Evolutionary conservation across 257 asterid genomes (phyloP).

Genomic region (Solanum rostratum): DNA sequence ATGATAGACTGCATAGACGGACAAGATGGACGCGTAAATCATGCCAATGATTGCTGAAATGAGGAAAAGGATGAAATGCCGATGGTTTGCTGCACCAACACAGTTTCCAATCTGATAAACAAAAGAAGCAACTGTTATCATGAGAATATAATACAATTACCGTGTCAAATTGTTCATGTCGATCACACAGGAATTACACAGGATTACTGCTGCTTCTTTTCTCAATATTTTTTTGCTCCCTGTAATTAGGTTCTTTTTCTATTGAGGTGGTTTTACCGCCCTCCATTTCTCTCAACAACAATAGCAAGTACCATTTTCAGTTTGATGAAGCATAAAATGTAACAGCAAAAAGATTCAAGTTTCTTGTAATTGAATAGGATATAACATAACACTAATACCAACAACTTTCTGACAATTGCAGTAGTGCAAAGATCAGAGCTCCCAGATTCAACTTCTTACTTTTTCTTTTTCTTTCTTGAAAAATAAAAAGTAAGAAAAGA

Average conservation of each 20-base stretch:
- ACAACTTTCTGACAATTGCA: background rate
- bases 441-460: background rate
- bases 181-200: background rate
- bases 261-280: background rate
- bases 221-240: background rate
- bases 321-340: background rate
- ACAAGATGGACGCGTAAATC: conserved; percentile 35
- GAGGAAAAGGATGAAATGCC: conserved; percentile 64
- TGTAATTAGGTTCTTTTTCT: background rate
- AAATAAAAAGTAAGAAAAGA: background rate
- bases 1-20: conserved; percentile 41
- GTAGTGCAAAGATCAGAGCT: background rate
- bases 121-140: background rate
- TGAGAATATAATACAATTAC: background rate
- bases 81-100: conserved; percentile 84
- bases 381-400: background rate
- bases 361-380: background rate
- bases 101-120: conserved; percentile 80
- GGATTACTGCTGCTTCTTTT: background rate
- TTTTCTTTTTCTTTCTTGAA: background rate
- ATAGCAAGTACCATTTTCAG: background rate
- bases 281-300: background rate
- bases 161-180: background rate
- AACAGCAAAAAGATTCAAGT: background rate
- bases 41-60: conserved; percentile 60